Evolutionary conservation across 2,329 filamentous ascomycete genomes (phyloP), one percentile per base, ranked within the genome.

Genomic region (Alternaria conjuncta): DNA sequence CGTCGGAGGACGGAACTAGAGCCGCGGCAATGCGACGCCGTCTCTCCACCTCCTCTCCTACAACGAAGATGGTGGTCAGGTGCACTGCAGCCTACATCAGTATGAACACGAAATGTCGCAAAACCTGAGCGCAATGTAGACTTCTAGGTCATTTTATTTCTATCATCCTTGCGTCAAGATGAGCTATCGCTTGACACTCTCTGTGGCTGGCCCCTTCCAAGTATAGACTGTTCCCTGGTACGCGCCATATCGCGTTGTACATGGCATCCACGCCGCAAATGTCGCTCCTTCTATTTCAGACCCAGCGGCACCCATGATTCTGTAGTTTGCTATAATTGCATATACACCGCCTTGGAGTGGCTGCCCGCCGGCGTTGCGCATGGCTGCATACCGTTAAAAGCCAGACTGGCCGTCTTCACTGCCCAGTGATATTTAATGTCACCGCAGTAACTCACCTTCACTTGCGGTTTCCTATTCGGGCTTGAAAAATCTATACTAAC

Each of bases 11-110:
- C 60, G 55, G 56, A 57, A 58, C 47, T 23, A 62, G 49, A 67
- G 58, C 53, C 60, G 60, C 55, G 54, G 63, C 61, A 50, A 36
- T 32, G 61, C 59, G 67, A 69, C 66, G 57, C 69, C 59, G 63
- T 56, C 64, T 55, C 60, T 26, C 15, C 28, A 36, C 32, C 32
- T 41, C 36, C 15, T 18, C n/a, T 1, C n/a, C 15, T 41, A 41
- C 36, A 41, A 18, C 8, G 15, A 41, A 18, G 36, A 41, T 41
- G 36, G 15, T 41, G 36, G 5, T 6, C 36, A 41, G 36, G 36
- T 18, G n/a, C 36, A 41, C 36, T 41, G 36, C 36, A 41, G 36
- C 36, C n/a, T 41, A 41, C 36, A 41, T 41, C 36, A 41, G 2
- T 41, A 41, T 18, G 36, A 41, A 18, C 15, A 41, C n/a, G 36